Evolutionary conservation across 768 basidiomycete species (phyloP).

Genomic region (Collybia sp.): DNA sequence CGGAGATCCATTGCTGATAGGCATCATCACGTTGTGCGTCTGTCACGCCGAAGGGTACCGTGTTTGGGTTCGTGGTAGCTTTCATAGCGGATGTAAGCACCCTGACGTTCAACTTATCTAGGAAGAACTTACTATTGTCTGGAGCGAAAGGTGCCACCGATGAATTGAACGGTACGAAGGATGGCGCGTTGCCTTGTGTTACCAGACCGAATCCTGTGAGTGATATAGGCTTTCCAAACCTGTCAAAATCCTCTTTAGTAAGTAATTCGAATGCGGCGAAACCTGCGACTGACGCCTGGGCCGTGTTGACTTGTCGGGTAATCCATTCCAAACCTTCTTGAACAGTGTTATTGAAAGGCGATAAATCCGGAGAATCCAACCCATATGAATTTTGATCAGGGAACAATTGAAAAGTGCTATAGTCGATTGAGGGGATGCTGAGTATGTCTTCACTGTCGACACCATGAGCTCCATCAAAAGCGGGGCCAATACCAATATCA

Average conservation of each 20-base stretch:
- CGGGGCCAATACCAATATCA: constrained; percentile 37
- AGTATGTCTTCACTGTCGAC: constrained; percentile 65
- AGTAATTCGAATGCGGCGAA: neutral
- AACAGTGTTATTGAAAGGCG: constrained; percentile 48
- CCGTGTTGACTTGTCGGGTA: constrained; percentile 36
- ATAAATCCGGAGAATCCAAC: constrained; percentile 39
- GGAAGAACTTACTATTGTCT: constrained; percentile 17
- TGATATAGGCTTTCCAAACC: constrained; percentile 50
- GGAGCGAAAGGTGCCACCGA: constrained; percentile 36
- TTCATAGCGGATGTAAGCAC: neutral
- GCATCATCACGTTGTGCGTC: constrained; percentile 46
- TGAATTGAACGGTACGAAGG: constrained; percentile 61
- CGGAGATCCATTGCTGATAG: constrained; percentile 48
- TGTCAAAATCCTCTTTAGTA: constrained; percentile 16
- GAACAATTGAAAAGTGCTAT: constrained; percentile 60
- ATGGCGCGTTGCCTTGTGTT: constrained; percentile 43
- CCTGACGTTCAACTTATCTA: neutral
- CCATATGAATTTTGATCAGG: constrained; percentile 63
- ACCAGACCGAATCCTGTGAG: constrained; percentile 62
- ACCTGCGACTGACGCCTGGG: constrained; percentile 30
- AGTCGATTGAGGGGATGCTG: constrained; percentile 52
- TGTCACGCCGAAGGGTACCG: constrained; percentile 42
- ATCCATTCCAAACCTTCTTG: constrained; percentile 55
- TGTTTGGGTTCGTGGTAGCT: constrained; percentile 1
- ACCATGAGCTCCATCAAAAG: constrained; percentile 59